Conservation (phyloP, 2,329 filamentous ascomycete species). For the Aspergillus felis region DNA sequence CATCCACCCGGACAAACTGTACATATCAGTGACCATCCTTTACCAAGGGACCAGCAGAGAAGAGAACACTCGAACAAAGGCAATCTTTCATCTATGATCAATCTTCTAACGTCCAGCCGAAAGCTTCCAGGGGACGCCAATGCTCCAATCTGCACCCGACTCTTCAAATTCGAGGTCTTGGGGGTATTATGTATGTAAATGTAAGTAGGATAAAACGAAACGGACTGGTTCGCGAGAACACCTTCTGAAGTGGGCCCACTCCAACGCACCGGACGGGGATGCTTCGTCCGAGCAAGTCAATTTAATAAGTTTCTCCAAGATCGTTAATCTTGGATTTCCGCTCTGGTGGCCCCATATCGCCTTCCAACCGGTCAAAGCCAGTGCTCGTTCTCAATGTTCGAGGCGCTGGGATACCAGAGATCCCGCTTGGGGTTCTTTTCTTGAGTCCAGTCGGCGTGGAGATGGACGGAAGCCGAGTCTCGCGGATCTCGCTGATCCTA, state of each 20-base stretch:
- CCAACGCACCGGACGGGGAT: slow-evolving; percentile 15
- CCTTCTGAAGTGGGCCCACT: slow-evolving; percentile 9
- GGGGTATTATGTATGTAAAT: slow-evolving; percentile 6
- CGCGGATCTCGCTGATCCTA: slow-evolving; percentile 25
- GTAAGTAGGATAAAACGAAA: slow-evolving; percentile 7
- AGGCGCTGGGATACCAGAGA: slow-evolving; percentile 36
- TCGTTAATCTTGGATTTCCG: slow-evolving; percentile 50
- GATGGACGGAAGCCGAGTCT: slow-evolving; percentile 42
- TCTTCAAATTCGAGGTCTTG: slow-evolving; percentile 2
- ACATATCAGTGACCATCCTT: slow-evolving; percentile 2
- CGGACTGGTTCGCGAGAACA: slow-evolving; percentile 9
- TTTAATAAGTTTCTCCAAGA: slow-evolving; percentile 56
- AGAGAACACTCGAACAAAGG: neutral
- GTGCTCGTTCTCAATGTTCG: slow-evolving; percentile 39
- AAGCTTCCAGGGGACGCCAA: neutral
- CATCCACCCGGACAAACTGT: slow-evolving; percentile 5
- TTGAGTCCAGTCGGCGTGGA: slow-evolving; percentile 48
- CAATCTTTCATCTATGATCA: slow-evolving; percentile 14
- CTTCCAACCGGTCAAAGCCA: slow-evolving; percentile 29
- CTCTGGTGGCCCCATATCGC: slow-evolving; percentile 47
- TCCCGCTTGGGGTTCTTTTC: slow-evolving; percentile 50
- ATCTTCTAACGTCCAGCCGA: slow-evolving; percentile 9
- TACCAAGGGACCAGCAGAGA: neutral
- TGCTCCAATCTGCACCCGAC: slow-evolving; percentile 8
- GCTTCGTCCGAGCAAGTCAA: slow-evolving; percentile 14